Evolutionary conservation across 257 asterid species (phyloP).

Genomic region (Phtheirospermum japonicum): DNA sequence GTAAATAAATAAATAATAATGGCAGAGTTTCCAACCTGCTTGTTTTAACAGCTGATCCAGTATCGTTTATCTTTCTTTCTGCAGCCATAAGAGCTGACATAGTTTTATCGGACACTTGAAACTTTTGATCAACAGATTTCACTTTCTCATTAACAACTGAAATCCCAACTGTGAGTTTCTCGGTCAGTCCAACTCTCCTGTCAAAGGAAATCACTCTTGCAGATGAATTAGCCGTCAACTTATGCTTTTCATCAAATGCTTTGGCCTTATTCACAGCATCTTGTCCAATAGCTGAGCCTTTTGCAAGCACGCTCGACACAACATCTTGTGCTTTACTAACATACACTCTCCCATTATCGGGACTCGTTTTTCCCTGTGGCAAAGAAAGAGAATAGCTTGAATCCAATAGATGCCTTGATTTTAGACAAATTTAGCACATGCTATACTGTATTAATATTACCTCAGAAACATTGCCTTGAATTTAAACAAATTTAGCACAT

Average conservation of each 20-base stretch:
- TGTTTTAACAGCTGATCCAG: slow-evolving; percentile 89
- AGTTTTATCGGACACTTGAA: slow-evolving; percentile 85
- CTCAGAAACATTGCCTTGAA: slow-evolving; percentile 50
- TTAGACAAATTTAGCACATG: slow-evolving; percentile 7
- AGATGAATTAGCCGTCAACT: slow-evolving; percentile 76
- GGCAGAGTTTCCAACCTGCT: slow-evolving; percentile 57
- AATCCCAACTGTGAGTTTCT: slow-evolving; percentile 74
- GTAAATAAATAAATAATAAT: neutral
- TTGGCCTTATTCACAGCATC: slow-evolving; percentile 84
- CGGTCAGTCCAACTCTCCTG: slow-evolving; percentile 67
- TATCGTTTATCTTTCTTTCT: slow-evolving; percentile 72
- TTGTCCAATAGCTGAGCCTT: slow-evolving; percentile 73
- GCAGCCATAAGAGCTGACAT: slow-evolving; percentile 88
- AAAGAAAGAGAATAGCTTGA: slow-evolving; percentile 25
- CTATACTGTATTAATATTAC: slow-evolving; percentile 25
- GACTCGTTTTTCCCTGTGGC: slow-evolving; percentile 47
- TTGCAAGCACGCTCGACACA: slow-evolving; percentile 74
- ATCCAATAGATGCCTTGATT: neutral
- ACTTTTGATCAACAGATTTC: slow-evolving; percentile 77
- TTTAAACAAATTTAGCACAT: too few relatives aligned
- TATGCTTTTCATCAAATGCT: slow-evolving; percentile 84
- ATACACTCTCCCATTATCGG: slow-evolving; percentile 40
- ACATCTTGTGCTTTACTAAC: slow-evolving; percentile 84
- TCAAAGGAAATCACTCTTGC: slow-evolving; percentile 73
- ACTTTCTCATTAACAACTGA: slow-evolving; percentile 74